Evolutionary conservation across 345 rosid species (phyloP), one percentile per base, ranked within the genome.

Genomic region (Passiflora organensis): DNA sequence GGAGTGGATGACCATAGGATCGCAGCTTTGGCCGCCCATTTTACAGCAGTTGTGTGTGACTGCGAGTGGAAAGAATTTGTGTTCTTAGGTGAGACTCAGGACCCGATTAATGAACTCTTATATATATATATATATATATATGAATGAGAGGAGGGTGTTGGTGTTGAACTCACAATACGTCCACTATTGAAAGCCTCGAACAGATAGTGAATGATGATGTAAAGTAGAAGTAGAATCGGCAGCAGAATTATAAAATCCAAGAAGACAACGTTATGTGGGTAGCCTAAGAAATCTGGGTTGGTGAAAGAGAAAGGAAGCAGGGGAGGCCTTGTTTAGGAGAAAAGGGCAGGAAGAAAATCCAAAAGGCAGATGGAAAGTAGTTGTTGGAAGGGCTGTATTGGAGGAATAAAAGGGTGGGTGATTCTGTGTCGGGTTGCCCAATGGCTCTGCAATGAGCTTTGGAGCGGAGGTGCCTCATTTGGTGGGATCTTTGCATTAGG

Each of bases 11-110:
- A 36, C 38, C 1, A 66, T 28, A 6, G 62, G 57, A 15, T 59
- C 69, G n/a, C 55, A 37, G 48, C 50, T 71, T 62, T 74, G 67
- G 69, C 72, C 55, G 32, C 49, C 69, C 76, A 65, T 74, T n/a
- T 17, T 14, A 9, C 21, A 59, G 28, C 5, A 43, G 16, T 20
- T 46, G 14, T 13, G 12, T 21, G 22, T 18, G 10, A n/a, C n/a
- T n/a, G n/a, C n/a, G n/a, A n/a, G n/a, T n/a, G n/a, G n/a, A 14
- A 38, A 36, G 34, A 20, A 0, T 12, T 20, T 32, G 10, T 56
- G 41, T 14, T 32, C 15, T 50, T 4, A 37, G 18, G 45, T 12
- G 13, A 47, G n/a, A n/a, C n/a, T n/a, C n/a, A n/a, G 45, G 59
- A 13, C 67, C 14, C 17, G 44, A 32, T 56, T 38, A 45, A 16